phyloP scores from a whole-genome alignment of 371 early-diverging fungal species.

The Cokeromyces recurvatus region DNA sequence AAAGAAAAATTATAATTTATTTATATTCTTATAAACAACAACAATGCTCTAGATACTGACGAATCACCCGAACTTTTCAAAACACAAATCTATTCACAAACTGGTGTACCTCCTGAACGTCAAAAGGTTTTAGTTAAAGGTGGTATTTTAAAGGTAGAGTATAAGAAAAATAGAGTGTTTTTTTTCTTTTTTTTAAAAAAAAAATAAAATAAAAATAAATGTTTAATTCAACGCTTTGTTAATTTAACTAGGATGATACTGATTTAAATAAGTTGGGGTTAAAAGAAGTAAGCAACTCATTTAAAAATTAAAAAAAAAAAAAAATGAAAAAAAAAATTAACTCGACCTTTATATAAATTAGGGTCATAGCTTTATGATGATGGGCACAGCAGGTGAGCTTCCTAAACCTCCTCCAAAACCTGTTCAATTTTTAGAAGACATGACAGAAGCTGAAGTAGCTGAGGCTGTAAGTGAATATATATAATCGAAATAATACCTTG shows the following conservation, averaged over 20 bases:
- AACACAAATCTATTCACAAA: conserved; percentile 85
- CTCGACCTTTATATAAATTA: conserved; percentile 13
- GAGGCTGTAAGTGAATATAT: conserved; percentile 60
- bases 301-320: background rate
- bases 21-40: conserved; percentile 1
- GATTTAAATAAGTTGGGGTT: conserved; percentile 61
- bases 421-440: conserved; percentile 84
- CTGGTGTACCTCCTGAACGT: conserved; percentile 90
- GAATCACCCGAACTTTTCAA: conserved; percentile 84
- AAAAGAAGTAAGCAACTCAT: conserved; percentile 57
- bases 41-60: conserved; percentile 60
- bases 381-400: conserved; percentile 92
- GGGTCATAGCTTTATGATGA: conserved; percentile 80
- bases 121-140: conserved; percentile 95
- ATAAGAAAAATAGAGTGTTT: background rate
- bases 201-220: too few species aligned
- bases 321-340: background rate
- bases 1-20: too few species aligned
- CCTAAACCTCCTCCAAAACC: conserved; percentile 71
- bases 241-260: conserved; percentile 78
- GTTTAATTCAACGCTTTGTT: background rate
- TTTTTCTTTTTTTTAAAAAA: too few species aligned
- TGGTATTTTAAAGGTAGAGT: conserved; percentile 81
- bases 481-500: background rate
- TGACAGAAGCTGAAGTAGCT: conserved; percentile 82